Conservation (phyloP, 1,284 basidiomycete genomes). For the Moesziomyces sp. region DNA sequence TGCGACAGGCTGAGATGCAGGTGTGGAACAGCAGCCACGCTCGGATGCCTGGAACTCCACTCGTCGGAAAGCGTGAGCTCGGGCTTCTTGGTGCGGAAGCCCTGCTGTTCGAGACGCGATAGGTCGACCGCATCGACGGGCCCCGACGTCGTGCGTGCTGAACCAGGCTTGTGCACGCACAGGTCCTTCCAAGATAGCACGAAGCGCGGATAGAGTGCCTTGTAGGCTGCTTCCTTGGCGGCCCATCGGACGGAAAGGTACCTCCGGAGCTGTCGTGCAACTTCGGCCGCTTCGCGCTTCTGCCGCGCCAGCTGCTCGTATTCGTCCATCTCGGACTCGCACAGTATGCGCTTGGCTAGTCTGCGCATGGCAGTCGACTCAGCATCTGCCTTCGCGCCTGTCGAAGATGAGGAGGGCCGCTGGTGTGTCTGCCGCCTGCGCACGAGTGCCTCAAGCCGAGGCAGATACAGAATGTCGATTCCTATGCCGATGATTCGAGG, state of each 20-base stretch:
- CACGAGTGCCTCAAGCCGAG: conserved; percentile 46
- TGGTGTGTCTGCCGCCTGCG: conserved; percentile 9
- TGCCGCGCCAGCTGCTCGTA: conserved; percentile 9
- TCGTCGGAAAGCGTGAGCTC: conserved; percentile 34
- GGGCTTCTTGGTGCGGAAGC: conserved; percentile 34
- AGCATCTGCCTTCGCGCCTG: not conserved
- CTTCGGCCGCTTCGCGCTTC: conserved; percentile 8
- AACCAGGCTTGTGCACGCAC: conserved; percentile 52
- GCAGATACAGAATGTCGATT: conserved; percentile 56
- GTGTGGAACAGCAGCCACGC: conserved; percentile 47
- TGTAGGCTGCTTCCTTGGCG: conserved; percentile 89
- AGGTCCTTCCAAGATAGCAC: conserved; percentile 82
- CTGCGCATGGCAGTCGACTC: conserved; percentile 7
- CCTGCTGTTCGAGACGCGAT: conserved; percentile 16
- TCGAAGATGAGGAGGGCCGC: too few species aligned
- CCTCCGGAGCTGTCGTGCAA: conserved; percentile 9
- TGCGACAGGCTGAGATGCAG: conserved; percentile 80
- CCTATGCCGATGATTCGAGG: conserved; percentile 59
- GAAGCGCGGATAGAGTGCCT: conserved; percentile 78
- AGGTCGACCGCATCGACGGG: conserved; percentile 8
- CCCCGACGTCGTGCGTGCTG: not conserved
- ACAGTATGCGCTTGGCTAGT: conserved; percentile 40
- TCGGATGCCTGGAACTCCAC: conserved; percentile 49
- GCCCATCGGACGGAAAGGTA: conserved; percentile 53
- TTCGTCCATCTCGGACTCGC: conserved; percentile 17